Evolutionary conservation across 1,139 yeast genomes (phyloP).

Genomic region (Lodderomyces elongisporus): DNA sequence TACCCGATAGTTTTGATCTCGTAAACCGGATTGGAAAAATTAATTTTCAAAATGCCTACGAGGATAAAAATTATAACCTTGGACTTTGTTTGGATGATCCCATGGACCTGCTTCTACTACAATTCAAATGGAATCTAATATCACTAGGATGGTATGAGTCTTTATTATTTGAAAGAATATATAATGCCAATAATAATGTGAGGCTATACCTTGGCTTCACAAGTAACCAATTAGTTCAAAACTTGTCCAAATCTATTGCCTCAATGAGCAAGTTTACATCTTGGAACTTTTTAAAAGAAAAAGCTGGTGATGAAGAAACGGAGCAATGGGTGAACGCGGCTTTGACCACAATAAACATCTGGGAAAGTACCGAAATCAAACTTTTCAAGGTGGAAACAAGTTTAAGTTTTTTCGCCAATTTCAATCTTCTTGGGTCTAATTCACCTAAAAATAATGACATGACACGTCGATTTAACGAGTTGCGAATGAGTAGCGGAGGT

Average conservation of each 20-base stretch:
- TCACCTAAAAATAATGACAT: constrained; percentile 47
- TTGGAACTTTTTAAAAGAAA: constrained; percentile 30
- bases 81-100: too few relatives aligned
- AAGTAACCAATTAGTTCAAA: constrained; percentile 21
- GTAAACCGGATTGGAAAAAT: constrained; percentile 26
- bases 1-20: constrained; percentile 32
- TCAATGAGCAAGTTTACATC: constrained; percentile 42
- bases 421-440: constrained; percentile 11
- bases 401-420: constrained; percentile 31
- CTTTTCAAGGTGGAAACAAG: constrained; percentile 53
- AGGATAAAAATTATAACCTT: too few relatives aligned
- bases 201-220: constrained; percentile 5
- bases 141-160: constrained; percentile 78
- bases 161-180: constrained; percentile 62
- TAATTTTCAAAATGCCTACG: constrained; percentile 33
- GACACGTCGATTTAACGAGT: constrained; percentile 45
- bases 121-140: constrained; percentile 55
- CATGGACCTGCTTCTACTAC: too few relatives aligned
- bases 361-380: constrained; percentile 61
- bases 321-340: constrained; percentile 21
- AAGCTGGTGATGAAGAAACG: constrained; percentile 3
- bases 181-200: constrained; percentile 35
- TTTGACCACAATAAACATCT: constrained; percentile 39
- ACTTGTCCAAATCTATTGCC: constrained; percentile 38
- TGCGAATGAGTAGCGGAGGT: constrained; percentile 28